phyloP scores from a whole-genome alignment of 2,329 filamentous ascomycete species.

The Exophiala spinifera region DNA sequence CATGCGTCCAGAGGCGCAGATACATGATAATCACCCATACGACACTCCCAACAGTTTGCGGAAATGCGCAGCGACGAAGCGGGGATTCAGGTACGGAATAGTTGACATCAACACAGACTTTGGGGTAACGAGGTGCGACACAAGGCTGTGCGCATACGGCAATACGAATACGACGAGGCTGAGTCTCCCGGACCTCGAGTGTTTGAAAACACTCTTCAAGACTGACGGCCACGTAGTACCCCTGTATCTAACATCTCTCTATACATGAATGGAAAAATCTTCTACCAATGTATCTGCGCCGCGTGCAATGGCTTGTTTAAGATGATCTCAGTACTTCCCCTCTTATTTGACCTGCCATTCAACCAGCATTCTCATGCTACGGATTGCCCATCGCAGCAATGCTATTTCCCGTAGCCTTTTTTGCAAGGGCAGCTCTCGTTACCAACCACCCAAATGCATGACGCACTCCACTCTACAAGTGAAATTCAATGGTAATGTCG shows the following conservation, averaged over 20 bases:
- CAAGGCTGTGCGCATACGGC: too few relatives aligned
- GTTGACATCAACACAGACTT: background rate
- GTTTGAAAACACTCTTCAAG: too few relatives aligned
- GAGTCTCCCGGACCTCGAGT: background rate
- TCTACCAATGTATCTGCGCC: too few relatives aligned
- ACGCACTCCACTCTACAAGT: constrained; percentile 44
- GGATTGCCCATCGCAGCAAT: constrained; percentile 16
- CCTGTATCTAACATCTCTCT: too few relatives aligned
- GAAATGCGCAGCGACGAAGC: too few relatives aligned
- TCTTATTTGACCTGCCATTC: too few relatives aligned
- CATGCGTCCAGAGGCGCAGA: background rate
- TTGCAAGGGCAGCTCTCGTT: constrained; percentile 17
- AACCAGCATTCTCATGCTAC: background rate
- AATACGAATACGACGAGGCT: too few relatives aligned
- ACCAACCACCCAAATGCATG: constrained; percentile 39
- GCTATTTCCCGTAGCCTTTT: constrained; percentile 23
- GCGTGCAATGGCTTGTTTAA: too few relatives aligned
- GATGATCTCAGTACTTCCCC: too few relatives aligned
- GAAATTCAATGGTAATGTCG: constrained; percentile 43
- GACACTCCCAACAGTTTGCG: background rate
- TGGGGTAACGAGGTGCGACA: background rate
- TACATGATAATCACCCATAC: background rate
- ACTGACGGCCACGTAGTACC: too few relatives aligned
- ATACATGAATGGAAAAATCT: too few relatives aligned
- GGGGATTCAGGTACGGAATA: too few relatives aligned